phyloP scores from a whole-genome alignment of 345 rosid genomes.

The Brassica juncea region DNA sequence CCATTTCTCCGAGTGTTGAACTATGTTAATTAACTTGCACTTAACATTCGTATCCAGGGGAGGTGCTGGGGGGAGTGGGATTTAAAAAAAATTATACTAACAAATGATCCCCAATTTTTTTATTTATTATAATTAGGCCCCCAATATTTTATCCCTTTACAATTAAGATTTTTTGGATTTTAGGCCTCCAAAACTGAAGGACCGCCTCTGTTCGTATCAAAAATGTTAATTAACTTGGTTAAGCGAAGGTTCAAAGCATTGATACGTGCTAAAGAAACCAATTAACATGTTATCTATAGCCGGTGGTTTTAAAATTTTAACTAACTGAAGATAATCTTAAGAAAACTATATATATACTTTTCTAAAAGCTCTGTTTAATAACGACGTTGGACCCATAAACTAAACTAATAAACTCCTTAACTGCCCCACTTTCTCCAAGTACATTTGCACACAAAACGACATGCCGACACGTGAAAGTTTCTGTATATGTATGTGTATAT shows the following conservation, averaged over 20 bases:
- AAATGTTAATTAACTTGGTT: not conserved
- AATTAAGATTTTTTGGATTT: no score
- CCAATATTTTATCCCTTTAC: no score
- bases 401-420: constrained; percentile 18
- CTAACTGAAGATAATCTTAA: constrained; percentile 10
- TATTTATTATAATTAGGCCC: no score
- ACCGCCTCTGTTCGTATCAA: not conserved
- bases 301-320: not conserved
- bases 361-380: not conserved
- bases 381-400: constrained; percentile 22
- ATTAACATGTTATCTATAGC: constrained; percentile 12
- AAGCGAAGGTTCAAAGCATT: not conserved
- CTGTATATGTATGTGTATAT: not conserved
- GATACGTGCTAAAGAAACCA: not conserved
- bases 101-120: no score
- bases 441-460: constrained; percentile 34
- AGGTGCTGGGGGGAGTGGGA: no score
- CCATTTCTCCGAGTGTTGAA: not conserved
- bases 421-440: constrained; percentile 29
- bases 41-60: not conserved
- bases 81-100: no score
- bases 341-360: not conserved
- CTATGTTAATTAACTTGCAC: not conserved
- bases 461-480: not conserved
- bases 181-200: no score